phyloP scores from a whole-genome alignment of 176 grass and related monocot genomes.

The Canna indica region DNA sequence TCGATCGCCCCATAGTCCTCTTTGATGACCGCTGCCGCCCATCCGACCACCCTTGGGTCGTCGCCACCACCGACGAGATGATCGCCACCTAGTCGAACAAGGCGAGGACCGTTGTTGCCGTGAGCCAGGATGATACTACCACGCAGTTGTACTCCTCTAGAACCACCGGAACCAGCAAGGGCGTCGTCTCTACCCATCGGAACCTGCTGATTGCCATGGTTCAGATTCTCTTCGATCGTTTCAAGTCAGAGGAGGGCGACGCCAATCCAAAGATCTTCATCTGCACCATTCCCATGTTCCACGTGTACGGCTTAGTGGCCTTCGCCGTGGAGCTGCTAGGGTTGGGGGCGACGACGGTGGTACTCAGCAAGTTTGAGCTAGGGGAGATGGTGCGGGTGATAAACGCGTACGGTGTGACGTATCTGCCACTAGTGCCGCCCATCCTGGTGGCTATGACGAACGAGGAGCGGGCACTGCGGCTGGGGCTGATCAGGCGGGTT shows the following conservation, averaged over 20 bases:
- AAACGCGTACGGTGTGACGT: constrained; percentile 44
- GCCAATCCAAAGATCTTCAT: constrained; percentile 41
- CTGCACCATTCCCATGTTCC: constrained; percentile 91
- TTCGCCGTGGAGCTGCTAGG: constrained; percentile 78
- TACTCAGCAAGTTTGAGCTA: constrained; percentile 74
- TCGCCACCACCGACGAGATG: constrained; percentile 58
- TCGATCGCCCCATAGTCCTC: too few species aligned
- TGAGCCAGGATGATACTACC: constrained; percentile 61
- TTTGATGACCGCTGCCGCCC: too few species aligned
- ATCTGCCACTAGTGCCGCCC: constrained; percentile 77
- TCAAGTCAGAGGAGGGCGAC: constrained; percentile 49
- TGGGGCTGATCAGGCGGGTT: constrained; percentile 43
- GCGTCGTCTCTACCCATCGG: constrained; percentile 74
- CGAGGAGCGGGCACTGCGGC: constrained; percentile 32
- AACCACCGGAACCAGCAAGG: constrained; percentile 76
- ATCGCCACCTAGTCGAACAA: constrained; percentile 33
- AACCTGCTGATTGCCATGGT: constrained; percentile 86
- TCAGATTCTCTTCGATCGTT: constrained; percentile 64
- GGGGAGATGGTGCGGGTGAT: constrained; percentile 71
- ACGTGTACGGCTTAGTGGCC: constrained; percentile 77
- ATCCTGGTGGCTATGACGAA: constrained; percentile 75
- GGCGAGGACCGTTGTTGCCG: constrained; percentile 18
- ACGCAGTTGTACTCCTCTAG: constrained; percentile 89
- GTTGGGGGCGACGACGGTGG: constrained; percentile 62
- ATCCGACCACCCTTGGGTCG: constrained; percentile 32